phyloP scores from a whole-genome alignment of 2,329 filamentous ascomycete genomes.

The Ascochyta fabae region DNA sequence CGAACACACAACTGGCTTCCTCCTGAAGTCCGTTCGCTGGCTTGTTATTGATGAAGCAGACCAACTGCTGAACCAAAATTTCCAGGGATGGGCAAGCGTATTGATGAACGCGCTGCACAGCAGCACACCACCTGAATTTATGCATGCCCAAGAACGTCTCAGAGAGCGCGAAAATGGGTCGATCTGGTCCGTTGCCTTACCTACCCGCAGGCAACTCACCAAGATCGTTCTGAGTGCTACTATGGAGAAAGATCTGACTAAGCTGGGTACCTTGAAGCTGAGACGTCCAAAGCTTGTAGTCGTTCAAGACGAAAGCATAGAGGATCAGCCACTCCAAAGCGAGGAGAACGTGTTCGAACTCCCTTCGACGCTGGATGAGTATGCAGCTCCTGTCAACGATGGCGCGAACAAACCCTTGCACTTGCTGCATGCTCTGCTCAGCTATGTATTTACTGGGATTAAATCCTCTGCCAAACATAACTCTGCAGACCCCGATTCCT shows the following conservation, averaged over 20 bases:
- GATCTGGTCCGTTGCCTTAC: slow-evolving; percentile 41
- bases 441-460: slow-evolving; percentile 51
- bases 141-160: slow-evolving; percentile 61
- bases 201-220: slow-evolving; percentile 59
- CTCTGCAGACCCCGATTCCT: slow-evolving; percentile 14
- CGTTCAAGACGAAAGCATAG: slow-evolving; percentile 63
- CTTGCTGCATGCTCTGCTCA: slow-evolving; percentile 76
- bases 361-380: slow-evolving; percentile 58
- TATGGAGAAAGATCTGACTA: slow-evolving; percentile 84
- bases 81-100: slow-evolving; percentile 84
- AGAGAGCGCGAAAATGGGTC: slow-evolving; percentile 51
- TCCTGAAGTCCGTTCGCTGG: slow-evolving; percentile 80
- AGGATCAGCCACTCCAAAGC: slow-evolving; percentile 26
- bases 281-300: slow-evolving; percentile 77
- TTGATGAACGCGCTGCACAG: slow-evolving; percentile 67
- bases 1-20: slow-evolving; percentile 81
- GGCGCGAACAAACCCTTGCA: slow-evolving; percentile 74
- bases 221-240: slow-evolving; percentile 92
- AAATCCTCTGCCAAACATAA: slow-evolving; percentile 29
- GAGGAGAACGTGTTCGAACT: slow-evolving; percentile 60
- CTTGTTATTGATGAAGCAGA: slow-evolving; percentile 94
- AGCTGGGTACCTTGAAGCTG: slow-evolving; percentile 76
- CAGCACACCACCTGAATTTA: slow-evolving; percentile 55
- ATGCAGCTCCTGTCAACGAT: slow-evolving; percentile 57
- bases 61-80: slow-evolving; percentile 87